Conservation (phyloP, 176 grass and related monocot genomes). For the Thalia dealbata region DNA sequence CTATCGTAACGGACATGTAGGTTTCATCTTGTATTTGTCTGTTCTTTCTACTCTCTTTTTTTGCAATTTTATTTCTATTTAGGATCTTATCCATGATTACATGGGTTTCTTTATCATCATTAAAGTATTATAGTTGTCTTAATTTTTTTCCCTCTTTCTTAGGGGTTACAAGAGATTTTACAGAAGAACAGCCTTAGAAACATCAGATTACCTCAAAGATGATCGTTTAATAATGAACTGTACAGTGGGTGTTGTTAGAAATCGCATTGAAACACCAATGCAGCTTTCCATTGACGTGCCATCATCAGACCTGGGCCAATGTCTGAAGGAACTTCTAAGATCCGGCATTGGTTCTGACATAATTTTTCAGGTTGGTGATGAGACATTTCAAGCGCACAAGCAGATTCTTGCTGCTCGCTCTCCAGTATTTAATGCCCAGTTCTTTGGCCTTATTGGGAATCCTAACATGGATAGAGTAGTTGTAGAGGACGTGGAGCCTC, state of each 20-base stretch:
- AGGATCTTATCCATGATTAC: neutral
- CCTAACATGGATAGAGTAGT: conserved; percentile 33
- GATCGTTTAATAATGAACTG: conserved; percentile 67
- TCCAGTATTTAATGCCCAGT: conserved; percentile 77
- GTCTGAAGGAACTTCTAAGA: conserved; percentile 44
- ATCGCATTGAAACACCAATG: conserved; percentile 46
- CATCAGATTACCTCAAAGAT: conserved; percentile 59
- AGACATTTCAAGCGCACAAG: conserved; percentile 53
- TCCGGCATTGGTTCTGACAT: conserved; percentile 54
- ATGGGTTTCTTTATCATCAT: neutral
- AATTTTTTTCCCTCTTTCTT: neutral
- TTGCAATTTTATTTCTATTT: neutral
- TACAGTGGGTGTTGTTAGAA: conserved; percentile 73
- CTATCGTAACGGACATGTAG: too few relatives aligned
- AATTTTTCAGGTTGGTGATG: conserved; percentile 56
- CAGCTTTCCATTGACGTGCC: conserved; percentile 45
- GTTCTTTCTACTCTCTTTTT: neutral
- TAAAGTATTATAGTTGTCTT: neutral
- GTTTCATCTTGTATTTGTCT: neutral
- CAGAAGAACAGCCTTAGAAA: conserved; percentile 54
- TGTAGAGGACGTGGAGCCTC: conserved; percentile 75
- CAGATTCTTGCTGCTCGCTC: conserved; percentile 75
- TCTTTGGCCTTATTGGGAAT: conserved; percentile 84
- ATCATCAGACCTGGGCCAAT: conserved; percentile 45
- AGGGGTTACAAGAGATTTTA: conserved; percentile 93